Evolutionary conservation across 2,329 filamentous ascomycete genomes (phyloP), one percentile per base, ranked within the genome.

Genomic region (Nemania sp.): DNA sequence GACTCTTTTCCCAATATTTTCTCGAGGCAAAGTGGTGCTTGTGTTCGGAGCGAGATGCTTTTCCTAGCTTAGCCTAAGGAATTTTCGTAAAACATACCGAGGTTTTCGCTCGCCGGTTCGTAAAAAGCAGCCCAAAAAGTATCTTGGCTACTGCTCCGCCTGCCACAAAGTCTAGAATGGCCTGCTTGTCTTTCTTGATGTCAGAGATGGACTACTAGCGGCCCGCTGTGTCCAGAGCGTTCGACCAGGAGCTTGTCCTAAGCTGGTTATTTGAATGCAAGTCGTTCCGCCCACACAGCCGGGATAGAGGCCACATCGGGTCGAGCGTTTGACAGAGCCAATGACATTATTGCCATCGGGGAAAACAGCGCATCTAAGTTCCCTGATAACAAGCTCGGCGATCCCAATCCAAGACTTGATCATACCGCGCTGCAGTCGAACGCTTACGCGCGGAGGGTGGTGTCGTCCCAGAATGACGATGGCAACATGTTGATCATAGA

Each of bases 401-500:
- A 69, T 21, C 63, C 66, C 5, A 57, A 57, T 42, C 57, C 67
- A n/a, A 69, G 64, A 66, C 62, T 65, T 55, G 69, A 67, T 48
- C 62, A 67, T 54, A 60, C 47, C 20, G 68, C 63, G 17, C 69
- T 64, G 3, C 65, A 68, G 37, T 60, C 68, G 1, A 67, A 49
- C 18, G 65, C 62, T 1, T 69, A 70, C 56, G 64, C 66, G 34
- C 58, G 68, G 32, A 65, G 65, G 47, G 60, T 70, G 60, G 62
- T 54, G 11, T 49, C 69, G 5, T 60, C 68, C 51, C 57, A 62
- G 12, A 32, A 57, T n/a, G 55, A 65, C 43, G 63, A 63, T n/a
- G 60, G 59, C 12, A 61, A 57, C 34, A 60, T 68, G n/a, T 69
- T 75, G 25, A 73, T 74, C 5, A 76, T 79, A 57, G 73, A 73